A percentile compares a stretch with the other conserved stretches of the same genome.
These are phyloP conservation scores for Rhizoclosmatium globosum DNA, from an alignment of 192 early-diverging fungal species.

Conservation along the genomic window DNA sequence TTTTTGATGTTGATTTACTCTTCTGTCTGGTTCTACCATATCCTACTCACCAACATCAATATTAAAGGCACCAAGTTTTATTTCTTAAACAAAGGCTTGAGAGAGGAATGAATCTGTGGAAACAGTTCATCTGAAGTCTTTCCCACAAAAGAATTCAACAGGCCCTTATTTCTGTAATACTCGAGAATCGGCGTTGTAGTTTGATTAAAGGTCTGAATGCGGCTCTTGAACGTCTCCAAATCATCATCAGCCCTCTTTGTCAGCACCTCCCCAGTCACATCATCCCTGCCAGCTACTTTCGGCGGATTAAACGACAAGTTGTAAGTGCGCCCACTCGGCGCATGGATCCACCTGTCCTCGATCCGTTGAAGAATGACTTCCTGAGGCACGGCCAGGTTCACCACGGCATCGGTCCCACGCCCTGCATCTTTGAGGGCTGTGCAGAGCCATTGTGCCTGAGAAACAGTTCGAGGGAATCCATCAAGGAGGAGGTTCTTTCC, in stretches of 20 bases:
- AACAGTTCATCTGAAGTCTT: slow-evolving; percentile 92
- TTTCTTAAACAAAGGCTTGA: slow-evolving; percentile 27
- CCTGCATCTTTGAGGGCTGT: not conserved
- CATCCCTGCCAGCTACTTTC: slow-evolving; percentile 78
- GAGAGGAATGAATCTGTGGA: slow-evolving; percentile 73
- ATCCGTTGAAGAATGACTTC: slow-evolving; percentile 76
- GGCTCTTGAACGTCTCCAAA: slow-evolving; percentile 40
- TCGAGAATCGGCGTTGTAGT: slow-evolving; percentile 85
- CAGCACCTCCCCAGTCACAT: slow-evolving; percentile 93
- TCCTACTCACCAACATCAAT: too few species aligned
- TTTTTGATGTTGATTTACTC: slow-evolving; percentile 1
- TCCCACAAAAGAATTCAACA: slow-evolving; percentile 76
- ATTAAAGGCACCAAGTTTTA: too few species aligned
- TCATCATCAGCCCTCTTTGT: slow-evolving; percentile 89
- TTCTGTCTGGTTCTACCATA: not conserved
- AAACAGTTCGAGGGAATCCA: slow-evolving; percentile 85
- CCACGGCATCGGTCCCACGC: slow-evolving; percentile 54
- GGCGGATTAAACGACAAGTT: slow-evolving; percentile 95
- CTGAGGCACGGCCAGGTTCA: slow-evolving; percentile 93
- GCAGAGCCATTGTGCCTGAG: slow-evolving; percentile 73
- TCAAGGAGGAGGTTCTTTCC: slow-evolving; percentile 37
- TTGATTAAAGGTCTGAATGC: slow-evolving; percentile 79
- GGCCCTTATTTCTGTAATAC: slow-evolving; percentile 74
- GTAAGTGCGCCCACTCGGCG: slow-evolving; percentile 84
- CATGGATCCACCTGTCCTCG: slow-evolving; percentile 91